Evolutionary conservation across 345 rosid species (phyloP).

Genomic region (Bruguiera parviflora): DNA sequence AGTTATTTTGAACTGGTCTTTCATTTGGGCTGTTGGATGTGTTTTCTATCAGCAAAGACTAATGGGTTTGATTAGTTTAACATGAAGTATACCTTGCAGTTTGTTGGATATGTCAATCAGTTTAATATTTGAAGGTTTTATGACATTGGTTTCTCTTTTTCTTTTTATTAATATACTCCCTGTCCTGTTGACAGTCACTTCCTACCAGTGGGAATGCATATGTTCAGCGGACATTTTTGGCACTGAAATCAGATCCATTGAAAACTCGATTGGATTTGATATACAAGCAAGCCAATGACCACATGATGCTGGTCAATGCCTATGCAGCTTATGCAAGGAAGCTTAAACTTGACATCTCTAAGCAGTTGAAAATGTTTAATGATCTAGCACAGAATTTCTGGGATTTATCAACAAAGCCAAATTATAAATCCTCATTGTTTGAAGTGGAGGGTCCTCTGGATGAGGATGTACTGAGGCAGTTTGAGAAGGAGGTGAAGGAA

Average conservation of each 20-base stretch:
- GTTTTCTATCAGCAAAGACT: too few species aligned
- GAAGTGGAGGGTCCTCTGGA: conserved; percentile 47
- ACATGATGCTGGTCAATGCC: conserved; percentile 67
- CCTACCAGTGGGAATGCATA: conserved; percentile 59
- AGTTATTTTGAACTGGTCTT: too few species aligned
- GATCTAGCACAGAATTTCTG: conserved; percentile 69
- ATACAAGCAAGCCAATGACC: conserved; percentile 83
- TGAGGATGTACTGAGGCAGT: conserved; percentile 68
- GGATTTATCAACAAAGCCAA: conserved; percentile 49
- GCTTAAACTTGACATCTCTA: conserved; percentile 80
- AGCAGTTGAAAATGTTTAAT: conserved; percentile 66
- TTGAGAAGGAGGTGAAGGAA: conserved; percentile 93
- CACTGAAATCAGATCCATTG: conserved; percentile 76
- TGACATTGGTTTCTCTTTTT: not conserved
- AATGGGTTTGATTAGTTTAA: too few species aligned
- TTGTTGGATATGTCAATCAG: too few species aligned
- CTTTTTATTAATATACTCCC: not conserved
- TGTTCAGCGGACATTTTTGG: conserved; percentile 60
- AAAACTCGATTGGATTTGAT: conserved; percentile 81
- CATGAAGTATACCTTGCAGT: too few species aligned
- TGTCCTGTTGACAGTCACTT: conserved; percentile 37
- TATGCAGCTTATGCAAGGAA: conserved; percentile 93
- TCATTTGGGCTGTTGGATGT: too few species aligned
- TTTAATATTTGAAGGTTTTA: not conserved
- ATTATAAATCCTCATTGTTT: conserved; percentile 45